phyloP scores from a whole-genome alignment of 306 rosid genomes.

The Crotalaria pallida region DNA sequence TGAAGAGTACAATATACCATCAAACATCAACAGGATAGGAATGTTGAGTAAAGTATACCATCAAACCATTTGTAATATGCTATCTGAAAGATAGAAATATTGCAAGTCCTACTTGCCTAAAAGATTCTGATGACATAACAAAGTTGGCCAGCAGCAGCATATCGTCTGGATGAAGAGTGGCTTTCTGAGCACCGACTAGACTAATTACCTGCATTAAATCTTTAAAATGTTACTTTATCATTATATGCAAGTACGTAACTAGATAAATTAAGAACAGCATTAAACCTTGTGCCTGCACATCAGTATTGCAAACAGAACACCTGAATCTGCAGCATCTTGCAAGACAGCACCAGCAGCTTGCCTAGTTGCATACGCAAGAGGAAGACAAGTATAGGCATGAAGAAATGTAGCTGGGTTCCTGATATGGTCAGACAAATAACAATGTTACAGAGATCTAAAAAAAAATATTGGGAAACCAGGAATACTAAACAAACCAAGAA shows the following conservation, averaged over 20 bases:
- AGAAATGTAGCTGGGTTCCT: conserved; percentile 97
- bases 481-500: not conserved
- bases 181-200: conserved; percentile 94
- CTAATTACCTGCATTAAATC: conserved; percentile 76
- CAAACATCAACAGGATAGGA: not conserved
- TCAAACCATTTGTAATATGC: conserved; percentile 5
- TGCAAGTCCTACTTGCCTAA: conserved; percentile 57
- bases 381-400: conserved; percentile 94
- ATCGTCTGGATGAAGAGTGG: conserved; percentile 95
- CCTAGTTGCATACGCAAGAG: conserved; percentile 84
- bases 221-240: conserved; percentile 28
- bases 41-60: not conserved
- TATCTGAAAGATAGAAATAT: conserved; percentile 15
- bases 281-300: conserved; percentile 92
- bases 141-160: conserved; percentile 78
- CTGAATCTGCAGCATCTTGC: conserved; percentile 92
- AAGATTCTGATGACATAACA: conserved; percentile 87
- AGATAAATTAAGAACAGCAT: conserved; percentile 11
- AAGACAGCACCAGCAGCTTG: conserved; percentile 93
- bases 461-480: not conserved
- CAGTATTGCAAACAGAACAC: conserved; percentile 86
- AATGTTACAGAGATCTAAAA: not conserved
- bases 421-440: conserved; percentile 31
- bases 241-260: conserved; percentile 3
- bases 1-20: not conserved